Conservation (phyloP, 2,329 filamentous ascomycete species). For the Lithohypha guttulata region DNA sequence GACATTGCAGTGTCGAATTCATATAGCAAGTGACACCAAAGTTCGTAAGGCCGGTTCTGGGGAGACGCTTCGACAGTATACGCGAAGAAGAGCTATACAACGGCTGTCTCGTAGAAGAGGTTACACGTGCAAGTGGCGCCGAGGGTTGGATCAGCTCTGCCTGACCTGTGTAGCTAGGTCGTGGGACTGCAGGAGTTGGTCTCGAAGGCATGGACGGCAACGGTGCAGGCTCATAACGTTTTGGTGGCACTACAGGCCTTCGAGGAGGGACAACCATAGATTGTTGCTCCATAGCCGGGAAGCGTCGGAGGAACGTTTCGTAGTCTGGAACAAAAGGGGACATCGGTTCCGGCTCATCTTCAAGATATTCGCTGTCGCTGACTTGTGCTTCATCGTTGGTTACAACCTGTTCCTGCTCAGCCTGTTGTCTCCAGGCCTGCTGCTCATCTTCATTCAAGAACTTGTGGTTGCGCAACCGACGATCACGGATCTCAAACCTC, state of each 20-base stretch:
- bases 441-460: constrained; percentile 74
- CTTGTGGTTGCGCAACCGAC: constrained; percentile 50
- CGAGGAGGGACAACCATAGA: constrained; percentile 41
- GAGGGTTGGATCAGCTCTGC: constrained; percentile 47
- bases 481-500: constrained; percentile 45
- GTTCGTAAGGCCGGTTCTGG: constrained; percentile 67
- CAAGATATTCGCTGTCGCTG: constrained; percentile 34
- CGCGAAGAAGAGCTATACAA: constrained; percentile 34
- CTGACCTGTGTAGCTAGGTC: constrained; percentile 71
- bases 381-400: constrained; percentile 31
- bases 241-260: constrained; percentile 24
- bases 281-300: constrained; percentile 57
- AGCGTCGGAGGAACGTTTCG: constrained; percentile 75
- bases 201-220: constrained; percentile 53
- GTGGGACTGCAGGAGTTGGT: constrained; percentile 56
- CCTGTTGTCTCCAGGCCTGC: constrained; percentile 65
- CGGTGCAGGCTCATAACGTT: constrained; percentile 28
- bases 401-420: constrained; percentile 55
- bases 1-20: constrained; percentile 77
- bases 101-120: constrained; percentile 34
- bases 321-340: constrained; percentile 55
- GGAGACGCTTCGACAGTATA: constrained; percentile 38
- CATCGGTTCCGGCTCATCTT: constrained; percentile 38
- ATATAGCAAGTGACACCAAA: constrained; percentile 81
- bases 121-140: constrained; percentile 34